Conservation (phyloP, 331 rosid genomes). For the Pyrus hybrid region DNA sequence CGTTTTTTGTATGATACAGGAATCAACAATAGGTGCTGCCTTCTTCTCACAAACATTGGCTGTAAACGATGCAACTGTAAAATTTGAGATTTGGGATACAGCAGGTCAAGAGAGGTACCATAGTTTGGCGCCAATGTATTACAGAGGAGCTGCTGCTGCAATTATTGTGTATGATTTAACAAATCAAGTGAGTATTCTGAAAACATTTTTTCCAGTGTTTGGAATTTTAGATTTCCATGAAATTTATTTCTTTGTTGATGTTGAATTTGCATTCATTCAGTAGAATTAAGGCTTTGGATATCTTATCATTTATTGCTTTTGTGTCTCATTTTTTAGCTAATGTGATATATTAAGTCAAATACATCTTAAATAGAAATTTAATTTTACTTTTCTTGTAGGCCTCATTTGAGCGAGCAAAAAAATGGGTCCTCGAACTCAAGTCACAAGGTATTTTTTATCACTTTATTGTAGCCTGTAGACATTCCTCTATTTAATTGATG, state of each 20-base stretch:
- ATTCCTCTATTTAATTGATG: neutral
- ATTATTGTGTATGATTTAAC: constrained; percentile 94
- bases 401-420: constrained; percentile 52
- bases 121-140: constrained; percentile 99
- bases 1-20: constrained; percentile 41
- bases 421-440: constrained; percentile 54
- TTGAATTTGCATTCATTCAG: neutral
- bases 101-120: constrained; percentile 99
- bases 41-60: constrained; percentile 99
- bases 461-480: neutral
- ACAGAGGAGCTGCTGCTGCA: constrained; percentile 99
- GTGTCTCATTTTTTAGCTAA: neutral
- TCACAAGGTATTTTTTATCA: constrained; percentile 36
- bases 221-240: neutral
- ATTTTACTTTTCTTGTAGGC: constrained; percentile 16
- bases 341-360: neutral
- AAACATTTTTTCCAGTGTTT: neutral
- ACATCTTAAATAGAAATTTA: neutral
- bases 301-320: neutral
- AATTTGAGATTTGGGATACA: constrained; percentile 99
- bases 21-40: constrained; percentile 98
- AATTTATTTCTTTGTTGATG: neutral
- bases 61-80: constrained; percentile 87
- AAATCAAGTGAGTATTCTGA: constrained; percentile 38
- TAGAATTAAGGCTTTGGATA: neutral